Conservation (phyloP, 306 rosid species). For the Sechiopsis laciniata region DNA sequence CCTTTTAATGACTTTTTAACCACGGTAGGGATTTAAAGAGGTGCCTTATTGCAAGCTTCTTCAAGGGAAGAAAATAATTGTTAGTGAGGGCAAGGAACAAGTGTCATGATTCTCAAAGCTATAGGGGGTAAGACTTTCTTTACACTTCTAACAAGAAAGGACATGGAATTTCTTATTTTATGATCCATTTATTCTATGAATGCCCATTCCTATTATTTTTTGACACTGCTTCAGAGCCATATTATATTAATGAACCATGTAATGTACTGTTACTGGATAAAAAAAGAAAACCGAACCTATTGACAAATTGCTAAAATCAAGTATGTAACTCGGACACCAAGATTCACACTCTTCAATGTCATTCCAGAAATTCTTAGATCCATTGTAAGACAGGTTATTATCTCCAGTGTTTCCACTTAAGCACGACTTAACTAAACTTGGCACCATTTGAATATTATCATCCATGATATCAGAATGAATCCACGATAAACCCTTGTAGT, state of each 20-base stretch:
- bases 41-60: slow-evolving; percentile 2
- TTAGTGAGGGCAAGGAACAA: neutral
- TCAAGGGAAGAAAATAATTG: neutral
- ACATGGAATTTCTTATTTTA: neutral
- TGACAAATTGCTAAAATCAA: slow-evolving; percentile 89
- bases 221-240: neutral
- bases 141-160: neutral
- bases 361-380: slow-evolving; percentile 31
- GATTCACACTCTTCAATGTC: slow-evolving; percentile 40
- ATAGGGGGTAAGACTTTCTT: neutral
- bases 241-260: slow-evolving; percentile 12
- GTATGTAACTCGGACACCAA: slow-evolving; percentile 79
- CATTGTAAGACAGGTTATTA: slow-evolving; percentile 28
- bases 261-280: slow-evolving; percentile 20
- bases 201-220: no score
- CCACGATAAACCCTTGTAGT: slow-evolving; percentile 65
- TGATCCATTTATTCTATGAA: no score
- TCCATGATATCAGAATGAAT: slow-evolving; percentile 92
- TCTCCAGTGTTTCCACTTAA: slow-evolving; percentile 32
- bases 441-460: slow-evolving; percentile 82
- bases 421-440: slow-evolving; percentile 32
- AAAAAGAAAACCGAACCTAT: slow-evolving; percentile 47
- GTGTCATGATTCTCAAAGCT: neutral
- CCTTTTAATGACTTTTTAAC: neutral
- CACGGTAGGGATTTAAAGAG: neutral